phyloP scores from a whole-genome alignment of 345 rosid genomes.

The Murraya koenigii region DNA sequence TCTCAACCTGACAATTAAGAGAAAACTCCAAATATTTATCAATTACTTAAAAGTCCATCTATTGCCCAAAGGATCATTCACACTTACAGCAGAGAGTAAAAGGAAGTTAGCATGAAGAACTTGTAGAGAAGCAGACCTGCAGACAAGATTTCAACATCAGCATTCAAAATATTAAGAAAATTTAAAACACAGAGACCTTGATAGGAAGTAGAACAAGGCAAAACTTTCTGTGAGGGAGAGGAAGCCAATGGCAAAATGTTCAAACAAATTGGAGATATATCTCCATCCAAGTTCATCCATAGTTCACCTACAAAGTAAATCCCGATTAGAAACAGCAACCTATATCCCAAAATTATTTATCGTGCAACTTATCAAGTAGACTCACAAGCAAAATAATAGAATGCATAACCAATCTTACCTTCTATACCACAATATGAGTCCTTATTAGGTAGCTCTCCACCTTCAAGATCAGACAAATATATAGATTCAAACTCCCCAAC shows the following conservation, averaged over 20 bases:
- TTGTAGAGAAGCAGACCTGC: conserved; percentile 61
- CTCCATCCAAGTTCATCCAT: conserved; percentile 94
- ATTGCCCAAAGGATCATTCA: conserved; percentile 19
- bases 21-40: background rate
- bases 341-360: background rate
- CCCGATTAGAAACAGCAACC: conserved; percentile 9
- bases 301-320: conserved; percentile 58
- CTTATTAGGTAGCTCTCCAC: conserved; percentile 45
- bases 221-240: conserved; percentile 55
- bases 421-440: conserved; percentile 54
- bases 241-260: conserved; percentile 67
- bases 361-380: conserved; percentile 7
- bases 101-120: conserved; percentile 73
- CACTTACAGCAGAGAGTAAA: conserved; percentile 79
- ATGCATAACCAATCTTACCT: conserved; percentile 37
- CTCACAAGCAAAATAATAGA: conserved; percentile 1
- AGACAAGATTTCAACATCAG: conserved; percentile 27
- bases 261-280: conserved; percentile 78
- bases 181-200: conserved; percentile 5
- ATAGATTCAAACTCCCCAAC: conserved; percentile 75
- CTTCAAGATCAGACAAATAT: conserved; percentile 68
- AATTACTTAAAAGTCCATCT: conserved; percentile 12
- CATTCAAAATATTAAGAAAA: conserved; percentile 9
- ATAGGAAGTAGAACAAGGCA: conserved; percentile 14
- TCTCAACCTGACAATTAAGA: conserved; percentile 56